Percentiles rank a stretch among this genome's conserved stretches.
phyloP scores from a whole-genome alignment of 2,329 filamentous ascomycete genomes.

The Cercospora canescens region DNA sequence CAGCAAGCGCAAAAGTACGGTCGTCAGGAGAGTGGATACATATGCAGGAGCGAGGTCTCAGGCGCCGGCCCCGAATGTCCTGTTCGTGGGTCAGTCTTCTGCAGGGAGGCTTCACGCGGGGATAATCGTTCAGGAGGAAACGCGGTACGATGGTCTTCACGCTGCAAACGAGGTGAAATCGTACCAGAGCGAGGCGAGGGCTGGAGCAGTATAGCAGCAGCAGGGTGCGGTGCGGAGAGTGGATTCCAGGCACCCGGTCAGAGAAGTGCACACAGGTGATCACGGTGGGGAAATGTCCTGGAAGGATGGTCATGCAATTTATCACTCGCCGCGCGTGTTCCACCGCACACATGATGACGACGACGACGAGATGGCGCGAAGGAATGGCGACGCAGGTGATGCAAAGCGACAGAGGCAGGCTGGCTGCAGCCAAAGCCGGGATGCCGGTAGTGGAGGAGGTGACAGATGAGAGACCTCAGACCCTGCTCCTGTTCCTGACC shows the following conservation, averaged over 20 bases:
- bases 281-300: background rate
- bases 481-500: background rate
- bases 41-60: background rate
- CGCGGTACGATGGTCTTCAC: background rate
- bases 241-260: background rate
- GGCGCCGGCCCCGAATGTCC: background rate
- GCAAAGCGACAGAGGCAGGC: background rate
- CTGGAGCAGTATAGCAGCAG: background rate
- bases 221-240: background rate
- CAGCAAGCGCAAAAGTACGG: background rate
- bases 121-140: background rate
- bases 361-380: background rate
- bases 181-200: background rate
- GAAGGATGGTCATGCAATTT: background rate
- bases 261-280: background rate
- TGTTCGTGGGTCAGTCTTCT: background rate
- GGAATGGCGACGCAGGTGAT: background rate
- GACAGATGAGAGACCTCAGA: background rate
- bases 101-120: background rate
- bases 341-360: background rate
- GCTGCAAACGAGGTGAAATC: background rate
- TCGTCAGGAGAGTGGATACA: background rate
- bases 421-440: background rate
- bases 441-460: background rate
- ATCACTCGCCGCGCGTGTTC: background rate